A percentile compares a stretch with the other conserved stretches of the same genome.
Evolutionary conservation across 192 early-diverging fungal species (phyloP).

Genomic region (Coemansia sp.): DNA sequence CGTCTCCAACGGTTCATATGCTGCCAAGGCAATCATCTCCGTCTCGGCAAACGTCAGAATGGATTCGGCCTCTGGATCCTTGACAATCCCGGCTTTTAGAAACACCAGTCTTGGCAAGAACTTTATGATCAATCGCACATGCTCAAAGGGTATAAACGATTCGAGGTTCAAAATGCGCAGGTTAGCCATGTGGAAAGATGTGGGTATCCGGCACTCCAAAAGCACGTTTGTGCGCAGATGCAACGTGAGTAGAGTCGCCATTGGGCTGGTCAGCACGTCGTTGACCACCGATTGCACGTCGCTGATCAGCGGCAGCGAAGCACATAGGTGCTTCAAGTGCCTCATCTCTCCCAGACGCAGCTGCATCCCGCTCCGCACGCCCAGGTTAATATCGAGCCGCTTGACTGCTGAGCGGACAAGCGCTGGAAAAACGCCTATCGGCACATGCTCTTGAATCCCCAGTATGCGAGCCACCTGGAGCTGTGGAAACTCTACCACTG

Average conservation of each 20-base stretch:
- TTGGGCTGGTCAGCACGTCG: slow-evolving; percentile 6
- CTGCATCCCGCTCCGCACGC: slow-evolving; percentile 8
- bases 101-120: slow-evolving; percentile 23
- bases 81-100: slow-evolving; percentile 13
- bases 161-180: slow-evolving; percentile 17
- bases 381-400: slow-evolving; percentile 15
- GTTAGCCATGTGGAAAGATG: slow-evolving; percentile 2
- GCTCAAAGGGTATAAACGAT: slow-evolving; percentile 12
- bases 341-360: slow-evolving; percentile 15
- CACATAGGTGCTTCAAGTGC: slow-evolving; percentile 14
- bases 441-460: slow-evolving; percentile 21
- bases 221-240: slow-evolving; percentile 16
- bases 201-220: slow-evolving; percentile 13
- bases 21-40: background rate
- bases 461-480: slow-evolving; percentile 15
- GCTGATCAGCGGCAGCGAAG: slow-evolving; percentile 15
- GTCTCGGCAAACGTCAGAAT: slow-evolving; percentile 5
- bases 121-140: slow-evolving; percentile 11
- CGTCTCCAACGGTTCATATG: background rate
- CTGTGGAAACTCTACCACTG: slow-evolving; percentile 14
- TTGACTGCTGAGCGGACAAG: slow-evolving; percentile 9
- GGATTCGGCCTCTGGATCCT: slow-evolving; percentile 5
- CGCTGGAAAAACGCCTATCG: slow-evolving; percentile 14
- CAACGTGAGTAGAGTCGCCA: slow-evolving; percentile 5
- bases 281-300: slow-evolving; percentile 17